Conservation (phyloP, 164 flowering plant species). For the Annona squamosa region DNA sequence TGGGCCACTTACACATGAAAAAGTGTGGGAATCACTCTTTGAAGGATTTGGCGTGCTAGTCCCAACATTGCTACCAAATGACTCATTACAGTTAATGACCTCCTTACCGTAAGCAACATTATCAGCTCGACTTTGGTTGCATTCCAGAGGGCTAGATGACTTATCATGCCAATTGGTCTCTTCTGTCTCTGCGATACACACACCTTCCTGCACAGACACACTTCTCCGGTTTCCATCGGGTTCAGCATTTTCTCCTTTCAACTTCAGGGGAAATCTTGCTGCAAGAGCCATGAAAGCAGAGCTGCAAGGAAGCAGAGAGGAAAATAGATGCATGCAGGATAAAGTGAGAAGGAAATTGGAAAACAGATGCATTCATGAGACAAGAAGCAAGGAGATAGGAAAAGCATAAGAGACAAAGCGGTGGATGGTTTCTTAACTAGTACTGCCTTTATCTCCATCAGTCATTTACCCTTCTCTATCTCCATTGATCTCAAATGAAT, state of each 20-base stretch:
- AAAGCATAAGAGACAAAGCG: background rate
- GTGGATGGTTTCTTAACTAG: background rate
- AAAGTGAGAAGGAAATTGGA: background rate
- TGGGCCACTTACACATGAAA: background rate
- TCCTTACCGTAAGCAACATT: constrained; percentile 18
- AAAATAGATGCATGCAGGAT: background rate
- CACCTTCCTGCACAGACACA: constrained; percentile 21
- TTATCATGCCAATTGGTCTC: constrained; percentile 16
- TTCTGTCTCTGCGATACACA: constrained; percentile 7
- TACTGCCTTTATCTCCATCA: no score
- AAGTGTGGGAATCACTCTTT: constrained; percentile 6
- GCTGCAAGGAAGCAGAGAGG: constrained; percentile 23
- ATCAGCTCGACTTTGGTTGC: constrained; percentile 9
- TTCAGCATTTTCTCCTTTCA: constrained; percentile 6
- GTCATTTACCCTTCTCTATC: background rate
- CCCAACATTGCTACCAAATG: constrained; percentile 12
- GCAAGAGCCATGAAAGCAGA: constrained; percentile 59
- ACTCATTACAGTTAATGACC: constrained; percentile 16
- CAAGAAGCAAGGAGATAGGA: constrained; percentile 1
- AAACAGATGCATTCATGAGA: background rate
- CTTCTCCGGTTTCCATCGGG: constrained; percentile 1
- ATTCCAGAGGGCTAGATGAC: background rate
- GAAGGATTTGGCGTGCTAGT: background rate
- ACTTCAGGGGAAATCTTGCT: constrained; percentile 37
- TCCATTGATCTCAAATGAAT: background rate